Evolutionary conservation across 148 eudicot genomes (phyloP).

Genomic region (Selenicereus undatus): DNA sequence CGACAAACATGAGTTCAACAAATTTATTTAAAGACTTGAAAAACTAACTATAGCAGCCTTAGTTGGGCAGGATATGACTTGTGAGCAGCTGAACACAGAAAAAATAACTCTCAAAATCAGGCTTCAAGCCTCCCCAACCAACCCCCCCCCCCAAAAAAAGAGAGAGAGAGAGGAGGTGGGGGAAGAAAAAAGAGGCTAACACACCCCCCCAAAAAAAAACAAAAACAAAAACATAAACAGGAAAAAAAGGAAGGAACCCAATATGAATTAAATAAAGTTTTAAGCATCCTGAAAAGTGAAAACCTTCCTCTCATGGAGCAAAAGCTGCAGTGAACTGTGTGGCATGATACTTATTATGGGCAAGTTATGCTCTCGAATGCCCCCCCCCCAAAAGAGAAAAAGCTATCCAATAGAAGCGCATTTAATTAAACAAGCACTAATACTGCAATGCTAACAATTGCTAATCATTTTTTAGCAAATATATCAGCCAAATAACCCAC

Average conservation of each 20-base stretch:
- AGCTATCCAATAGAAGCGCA: background rate
- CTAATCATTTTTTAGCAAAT: background rate
- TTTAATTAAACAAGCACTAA: background rate
- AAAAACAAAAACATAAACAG: no score
- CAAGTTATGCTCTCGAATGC: background rate
- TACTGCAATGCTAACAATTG: background rate
- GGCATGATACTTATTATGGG: background rate
- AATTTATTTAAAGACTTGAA: background rate
- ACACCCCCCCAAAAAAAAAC: background rate
- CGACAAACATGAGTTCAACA: background rate
- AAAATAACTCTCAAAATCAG: background rate
- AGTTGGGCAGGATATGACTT: background rate
- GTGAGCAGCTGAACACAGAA: background rate
- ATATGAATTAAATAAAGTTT: background rate
- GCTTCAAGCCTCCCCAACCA: background rate
- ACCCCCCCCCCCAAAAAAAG: no score
- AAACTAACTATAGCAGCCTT: background rate
- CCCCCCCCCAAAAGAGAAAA: background rate
- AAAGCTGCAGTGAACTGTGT: no score
- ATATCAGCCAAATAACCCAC: constrained; percentile 34
- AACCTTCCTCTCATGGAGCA: background rate
- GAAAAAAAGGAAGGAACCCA: background rate
- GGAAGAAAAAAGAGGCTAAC: no score
- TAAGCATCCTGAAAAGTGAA: background rate
- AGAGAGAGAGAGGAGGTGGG: no score